Evolutionary conservation across 1,284 basidiomycete species (phyloP).

Genomic region (Blastosporella zonata): DNA sequence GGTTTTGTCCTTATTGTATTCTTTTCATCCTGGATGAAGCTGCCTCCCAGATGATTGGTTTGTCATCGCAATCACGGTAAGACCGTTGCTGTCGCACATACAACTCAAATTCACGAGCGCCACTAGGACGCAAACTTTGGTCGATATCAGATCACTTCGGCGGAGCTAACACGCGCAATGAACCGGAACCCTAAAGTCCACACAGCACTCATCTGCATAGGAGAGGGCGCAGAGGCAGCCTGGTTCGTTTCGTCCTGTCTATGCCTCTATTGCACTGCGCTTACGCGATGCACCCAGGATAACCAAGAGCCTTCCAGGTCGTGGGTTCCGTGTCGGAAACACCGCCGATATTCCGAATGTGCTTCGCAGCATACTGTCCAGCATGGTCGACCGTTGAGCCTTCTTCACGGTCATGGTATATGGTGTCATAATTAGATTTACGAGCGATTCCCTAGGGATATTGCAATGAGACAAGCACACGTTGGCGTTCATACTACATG

Average conservation of each 20-base stretch:
- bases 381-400: slow-evolving; percentile 42
- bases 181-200: slow-evolving; percentile 61
- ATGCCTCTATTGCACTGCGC: neutral
- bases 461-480: neutral
- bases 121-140: slow-evolving; percentile 59
- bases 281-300: slow-evolving; percentile 40
- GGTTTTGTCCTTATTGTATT: slow-evolving; percentile 10
- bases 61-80: slow-evolving; percentile 59
- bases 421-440: neutral
- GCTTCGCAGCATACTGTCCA: slow-evolving; percentile 46
- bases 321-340: slow-evolving; percentile 46
- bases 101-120: neutral
- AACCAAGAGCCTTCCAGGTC: slow-evolving; percentile 49
- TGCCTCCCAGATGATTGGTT: slow-evolving; percentile 60
- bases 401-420: neutral
- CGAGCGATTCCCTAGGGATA: neutral
- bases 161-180: slow-evolving; percentile 55
- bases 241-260: slow-evolving; percentile 41
- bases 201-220: slow-evolving; percentile 64
- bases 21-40: neutral
- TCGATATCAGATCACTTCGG: slow-evolving; percentile 59
- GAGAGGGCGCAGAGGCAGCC: slow-evolving; percentile 60
- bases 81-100: slow-evolving; percentile 3
- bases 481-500: neutral
- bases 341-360: slow-evolving; percentile 51